Evolutionary conservation across 2,329 filamentous ascomycete species (phyloP), one percentile per base, ranked within the genome.

Genomic region (Aspergillus sp.): DNA sequence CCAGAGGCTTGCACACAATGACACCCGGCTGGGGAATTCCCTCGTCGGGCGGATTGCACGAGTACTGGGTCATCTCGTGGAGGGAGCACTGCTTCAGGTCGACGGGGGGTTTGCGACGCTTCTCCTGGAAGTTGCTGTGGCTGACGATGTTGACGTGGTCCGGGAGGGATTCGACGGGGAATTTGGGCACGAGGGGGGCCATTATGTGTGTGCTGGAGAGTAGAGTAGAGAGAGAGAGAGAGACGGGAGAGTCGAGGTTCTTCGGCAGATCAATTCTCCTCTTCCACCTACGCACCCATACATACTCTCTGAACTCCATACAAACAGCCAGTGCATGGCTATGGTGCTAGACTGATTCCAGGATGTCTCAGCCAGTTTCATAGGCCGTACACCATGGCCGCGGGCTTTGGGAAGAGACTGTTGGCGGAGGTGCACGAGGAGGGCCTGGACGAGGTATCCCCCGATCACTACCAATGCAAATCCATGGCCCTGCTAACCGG

Each of bases 61-160:
- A 68, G 49, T 78, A 80, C 57, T 81, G 76, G 29, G 74, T 58
- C 54, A 80, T 55, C 51, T 79, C 72, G 43, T 72, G 62, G 25
- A 80, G 55, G 35, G 67, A 56, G 52, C 76, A 80, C 30, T 72
- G 58, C 33, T 60, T 52, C 4, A 80, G 60, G 19, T 72, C 59
- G 38, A 75, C 57, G 11, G 64, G 57, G 15, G 49, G 48, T 51
- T 76, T 76, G 39, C 71, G 69, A 31, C 59, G 54, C 49, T 71
- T 60, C 58, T 72, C 41, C 55, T 64, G 15, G 15, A 24, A 42
- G 66, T 63, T 52, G 63, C 66, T 58, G 41, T 50, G 54, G 8
- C 47, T 48, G 26, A 57, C 42, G 28, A 59, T 62, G 44, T 76
- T 70, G 43, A 78, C 55, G 41, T 66, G 64, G 11, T 63, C 45